Base-by-base conservation (phyloP, 148 eudicot species). In the Arctostaphylos glauca region DNA sequence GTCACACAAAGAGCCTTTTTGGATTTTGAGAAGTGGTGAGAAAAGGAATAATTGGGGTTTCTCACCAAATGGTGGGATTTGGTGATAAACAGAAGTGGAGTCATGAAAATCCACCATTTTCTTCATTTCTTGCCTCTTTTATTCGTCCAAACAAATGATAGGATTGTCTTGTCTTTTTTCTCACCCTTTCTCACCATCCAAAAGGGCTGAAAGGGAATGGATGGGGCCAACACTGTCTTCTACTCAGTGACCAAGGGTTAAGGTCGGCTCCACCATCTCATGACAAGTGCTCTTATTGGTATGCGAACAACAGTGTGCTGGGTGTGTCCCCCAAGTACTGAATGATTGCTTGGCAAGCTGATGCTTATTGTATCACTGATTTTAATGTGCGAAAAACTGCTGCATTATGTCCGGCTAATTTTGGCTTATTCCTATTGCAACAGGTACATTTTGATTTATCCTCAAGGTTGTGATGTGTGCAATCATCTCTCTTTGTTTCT, bases 401-500 rank as follows among this genome's bases (percentile, higher is more conserved):
- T 66, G 62, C 23, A 3, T n/a, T n/a, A 2, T 59, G 18, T 43
- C 16, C 31, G 56, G 55, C 56, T 41, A 15, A 75, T n/a, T 38
- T 76, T 21, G 41, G 54, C 55, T 76, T 84, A 21, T 31, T 81
- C n/a, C 19, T 78, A 60, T 60, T 55, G 60, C 89, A 82, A 77
- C 88, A 95, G 98, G 98, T 95, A 95, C 80, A 93, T 95, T 68
- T 86, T 95, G 82, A 92, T 95, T 80, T 95, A 95, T 85, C 98
- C 98, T 75, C 98, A 95, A 84, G 98, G 98, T 48, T 94, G 98
- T 86, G 98, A 94, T 83, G 98, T 92, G 82, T 92, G 96, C 83
- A 94, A 95, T 82, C 98, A 95, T 86, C 96, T 95, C 43, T 95
- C 98, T 3, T 90, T 94, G 87, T 95, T 95, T 90, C 92, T 95